A percentile compares a stretch with the other conserved stretches of the same genome.
Evolutionary conservation across 352 stramenopile genomes (phyloP).

Genomic region (Globisporangium megalacanthum): DNA sequence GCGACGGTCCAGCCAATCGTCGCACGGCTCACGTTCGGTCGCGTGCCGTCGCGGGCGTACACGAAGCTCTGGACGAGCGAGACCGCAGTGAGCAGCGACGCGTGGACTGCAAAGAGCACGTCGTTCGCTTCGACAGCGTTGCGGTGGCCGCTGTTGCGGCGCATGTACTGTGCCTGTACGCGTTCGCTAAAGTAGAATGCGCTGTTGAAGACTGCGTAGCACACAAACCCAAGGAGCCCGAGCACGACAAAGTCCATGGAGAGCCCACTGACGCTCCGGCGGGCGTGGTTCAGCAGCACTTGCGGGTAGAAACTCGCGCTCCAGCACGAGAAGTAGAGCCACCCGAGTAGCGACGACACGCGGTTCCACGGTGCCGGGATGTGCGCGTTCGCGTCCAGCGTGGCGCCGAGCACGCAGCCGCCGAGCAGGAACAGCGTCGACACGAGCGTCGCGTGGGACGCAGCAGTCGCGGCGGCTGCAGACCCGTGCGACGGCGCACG

Average conservation of each 20-base stretch:
- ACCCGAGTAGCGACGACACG: slow-evolving; percentile 86
- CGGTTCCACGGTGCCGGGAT: slow-evolving; percentile 82
- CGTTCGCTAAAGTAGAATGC: slow-evolving; percentile 87
- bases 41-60: slow-evolving; percentile 63
- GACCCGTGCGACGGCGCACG: neutral
- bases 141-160: slow-evolving; percentile 59
- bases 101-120: slow-evolving; percentile 94
- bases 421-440: slow-evolving; percentile 29
- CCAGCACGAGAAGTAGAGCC: slow-evolving; percentile 91
- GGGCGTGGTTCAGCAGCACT: slow-evolving; percentile 90
- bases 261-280: slow-evolving; percentile 86
- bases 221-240: slow-evolving; percentile 93
- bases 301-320: slow-evolving; percentile 91
- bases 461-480: neutral
- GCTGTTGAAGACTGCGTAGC: slow-evolving; percentile 93
- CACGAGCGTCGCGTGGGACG: neutral
- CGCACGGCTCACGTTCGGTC: slow-evolving; percentile 38
- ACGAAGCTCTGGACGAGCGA: slow-evolving; percentile 91
- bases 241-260: slow-evolving; percentile 92
- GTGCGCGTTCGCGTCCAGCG: slow-evolving; percentile 65
- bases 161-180: slow-evolving; percentile 89
- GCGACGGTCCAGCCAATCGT: slow-evolving; percentile 57
- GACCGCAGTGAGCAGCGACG: slow-evolving; percentile 77
- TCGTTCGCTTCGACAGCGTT: slow-evolving; percentile 90
- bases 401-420: slow-evolving; percentile 52